Percentiles rank a stretch among this genome's conserved stretches.
These are phyloP conservation scores for Gryganskiella cystojenkinii DNA, from an alignment of 192 early-diverging fungal species.

Conservation along the genomic window DNA sequence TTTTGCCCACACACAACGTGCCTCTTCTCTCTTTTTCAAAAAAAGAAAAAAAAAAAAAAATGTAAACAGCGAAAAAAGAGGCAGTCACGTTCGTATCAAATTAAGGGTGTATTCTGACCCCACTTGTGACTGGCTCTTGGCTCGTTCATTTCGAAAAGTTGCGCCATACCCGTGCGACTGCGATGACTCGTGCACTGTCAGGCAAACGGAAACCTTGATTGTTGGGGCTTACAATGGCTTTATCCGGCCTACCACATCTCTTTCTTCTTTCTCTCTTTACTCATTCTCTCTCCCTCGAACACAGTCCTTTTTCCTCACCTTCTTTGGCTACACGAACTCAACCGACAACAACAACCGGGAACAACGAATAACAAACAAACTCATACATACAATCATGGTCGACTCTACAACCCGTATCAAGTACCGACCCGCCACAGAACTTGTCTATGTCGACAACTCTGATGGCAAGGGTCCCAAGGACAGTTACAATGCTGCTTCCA, in stretches of 20 bases:
- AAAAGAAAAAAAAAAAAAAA: no score
- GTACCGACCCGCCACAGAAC: constrained; percentile 81
- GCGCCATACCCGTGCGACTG: no score
- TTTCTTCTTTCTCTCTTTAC: not conserved
- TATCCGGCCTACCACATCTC: not conserved
- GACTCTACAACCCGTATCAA: constrained; percentile 51
- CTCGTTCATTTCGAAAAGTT: no score
- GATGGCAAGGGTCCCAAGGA: constrained; percentile 72
- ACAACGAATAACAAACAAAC: no score
- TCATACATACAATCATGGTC: constrained; percentile 16
- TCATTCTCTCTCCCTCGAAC: not conserved
- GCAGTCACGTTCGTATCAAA: no score
- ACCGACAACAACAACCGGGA: not conserved
- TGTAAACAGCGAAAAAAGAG: no score
- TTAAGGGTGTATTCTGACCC: no score
- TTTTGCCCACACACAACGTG: no score
- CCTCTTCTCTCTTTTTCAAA: no score
- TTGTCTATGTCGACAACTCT: constrained; percentile 78
- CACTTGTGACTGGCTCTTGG: no score
- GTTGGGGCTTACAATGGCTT: not conserved
- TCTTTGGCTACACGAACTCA: not conserved
- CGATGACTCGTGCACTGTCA: not conserved
- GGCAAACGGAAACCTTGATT: not conserved
- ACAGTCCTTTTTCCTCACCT: not conserved
- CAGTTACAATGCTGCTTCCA: constrained; percentile 88